These are phyloP conservation scores for Colletotrichum eleusines DNA, from an alignment of 2,329 filamentous ascomycete genomes.

Conservation along the genomic window DNA sequence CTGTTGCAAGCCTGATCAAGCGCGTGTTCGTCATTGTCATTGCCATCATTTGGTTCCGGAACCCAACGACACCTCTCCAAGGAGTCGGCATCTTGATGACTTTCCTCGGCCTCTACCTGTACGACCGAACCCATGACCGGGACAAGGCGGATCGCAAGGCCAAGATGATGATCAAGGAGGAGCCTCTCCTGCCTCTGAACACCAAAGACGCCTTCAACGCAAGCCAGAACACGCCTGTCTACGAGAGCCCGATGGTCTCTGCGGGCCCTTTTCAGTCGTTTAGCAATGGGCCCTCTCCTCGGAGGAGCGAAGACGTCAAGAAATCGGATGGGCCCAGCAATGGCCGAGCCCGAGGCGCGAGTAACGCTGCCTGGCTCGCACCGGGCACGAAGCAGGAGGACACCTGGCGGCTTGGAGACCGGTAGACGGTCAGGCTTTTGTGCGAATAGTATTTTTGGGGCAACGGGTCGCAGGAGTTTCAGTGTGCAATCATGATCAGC, in stretches of 20 bases:
- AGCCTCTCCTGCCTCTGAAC: constrained; percentile 76
- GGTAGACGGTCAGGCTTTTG: constrained; percentile 46
- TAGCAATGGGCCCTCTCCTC: constrained; percentile 59
- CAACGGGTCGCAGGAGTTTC: constrained; percentile 21
- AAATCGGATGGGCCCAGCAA: constrained; percentile 64
- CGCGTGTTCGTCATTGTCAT: constrained; percentile 96
- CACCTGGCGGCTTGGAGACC: constrained; percentile 73
- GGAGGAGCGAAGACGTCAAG: constrained; percentile 63
- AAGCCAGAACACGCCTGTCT: constrained; percentile 50
- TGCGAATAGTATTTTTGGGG: constrained; percentile 25
- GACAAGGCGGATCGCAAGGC: constrained; percentile 89
- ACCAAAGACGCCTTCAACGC: constrained; percentile 55
- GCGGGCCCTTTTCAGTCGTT: constrained; percentile 50
- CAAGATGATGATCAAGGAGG: constrained; percentile 69
- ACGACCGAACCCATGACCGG: constrained; percentile 90
- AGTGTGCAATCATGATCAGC: constrained; percentile 34
- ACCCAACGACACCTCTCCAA: constrained; percentile 85
- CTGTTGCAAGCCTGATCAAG: constrained; percentile 95
- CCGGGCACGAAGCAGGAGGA: constrained; percentile 88
- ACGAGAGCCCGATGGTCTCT: constrained; percentile 52
- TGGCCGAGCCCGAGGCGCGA: constrained; percentile 57
- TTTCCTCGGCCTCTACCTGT: constrained; percentile 92
- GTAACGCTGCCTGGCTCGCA: constrained; percentile 74
- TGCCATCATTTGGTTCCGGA: constrained; percentile 96
- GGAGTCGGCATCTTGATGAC: constrained; percentile 88